Evolutionary conservation across 2,329 filamentous ascomycete species (phyloP), one percentile per base, ranked within the genome.

Genomic region (Colletotrichum navitas): DNA sequence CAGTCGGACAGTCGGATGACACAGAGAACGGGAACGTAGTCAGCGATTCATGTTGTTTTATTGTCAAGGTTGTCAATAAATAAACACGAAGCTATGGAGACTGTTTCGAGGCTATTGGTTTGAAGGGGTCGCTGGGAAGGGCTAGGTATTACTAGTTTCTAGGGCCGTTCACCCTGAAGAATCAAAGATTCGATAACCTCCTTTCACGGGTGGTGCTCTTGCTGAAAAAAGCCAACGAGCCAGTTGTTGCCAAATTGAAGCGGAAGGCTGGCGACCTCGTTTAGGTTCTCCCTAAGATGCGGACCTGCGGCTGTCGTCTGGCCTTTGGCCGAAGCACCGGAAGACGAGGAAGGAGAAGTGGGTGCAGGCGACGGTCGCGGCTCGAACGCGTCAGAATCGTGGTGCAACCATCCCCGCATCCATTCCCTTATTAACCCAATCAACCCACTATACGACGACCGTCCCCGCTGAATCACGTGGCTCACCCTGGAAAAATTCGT

Each of bases 381-480:
- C 54, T 63, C 60, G 34, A 62, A 71, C 73, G 71, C 73, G 73
- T 71, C 67, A 68, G 54, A 58, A 58, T 68, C 73, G 73, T 74
- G 73, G 45, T 59, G 45, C 45, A 55, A 41, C 55, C 16, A 24
- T 49, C 56, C 56, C 41, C 67, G 63, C 67, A 72, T 52, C 5
- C 56, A 14, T 6, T 18, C 12, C 29, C 34, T 39, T 34, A 16
- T 34, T n/a, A 4, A 26, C n/a, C 73, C 71, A 73, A 74, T 72
- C 52, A 61, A 34, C 24, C n/a, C 24, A 54, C 58, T 39, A 29
- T 29, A 29, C 29, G 68, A 55, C 55, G 58, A 63, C 52, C 47
- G 21, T 72, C 67, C 32, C 73, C 73, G 63, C 64, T 62, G 34
- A 65, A 58, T 68, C 73, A 74, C 73, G 63, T 74, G 71, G 72